Evolutionary conservation across 2,329 filamentous ascomycete genomes (phyloP).

Genomic region (Pestalotiopsis sp.): DNA sequence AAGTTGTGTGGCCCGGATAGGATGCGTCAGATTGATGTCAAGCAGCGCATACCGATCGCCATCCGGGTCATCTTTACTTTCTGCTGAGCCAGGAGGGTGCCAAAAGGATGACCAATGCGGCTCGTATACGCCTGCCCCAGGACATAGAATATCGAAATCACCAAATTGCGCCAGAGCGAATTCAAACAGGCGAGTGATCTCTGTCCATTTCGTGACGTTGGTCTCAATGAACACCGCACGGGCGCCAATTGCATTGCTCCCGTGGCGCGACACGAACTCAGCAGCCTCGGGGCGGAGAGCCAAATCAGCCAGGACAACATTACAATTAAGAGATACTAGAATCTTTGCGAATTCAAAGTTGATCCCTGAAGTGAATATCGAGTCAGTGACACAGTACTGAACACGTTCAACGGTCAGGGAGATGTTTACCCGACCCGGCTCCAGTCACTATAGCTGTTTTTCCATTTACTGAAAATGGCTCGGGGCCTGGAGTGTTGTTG

Average conservation of each 20-base stretch:
- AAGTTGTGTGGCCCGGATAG: constrained; percentile 42
- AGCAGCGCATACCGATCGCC: constrained; percentile 36
- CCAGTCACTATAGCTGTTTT: constrained; percentile 57
- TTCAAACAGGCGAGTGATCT: constrained; percentile 38
- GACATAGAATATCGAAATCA: constrained; percentile 44
- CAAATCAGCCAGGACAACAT: constrained; percentile 49
- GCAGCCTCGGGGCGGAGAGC: constrained; percentile 44
- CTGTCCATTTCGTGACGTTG: constrained; percentile 46
- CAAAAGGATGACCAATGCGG: constrained; percentile 46
- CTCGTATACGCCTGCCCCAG: constrained; percentile 50
- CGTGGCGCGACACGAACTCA: constrained; percentile 30
- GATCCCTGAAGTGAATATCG: constrained; percentile 34
- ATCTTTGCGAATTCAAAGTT: constrained; percentile 46
- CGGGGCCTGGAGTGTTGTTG: constrained; percentile 36
- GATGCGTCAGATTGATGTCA: constrained; percentile 45
- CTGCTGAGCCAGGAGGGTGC: constrained; percentile 40
- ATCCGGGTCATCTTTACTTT: constrained; percentile 33
- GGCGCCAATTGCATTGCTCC: constrained; percentile 18
- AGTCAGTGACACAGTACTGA: background rate
- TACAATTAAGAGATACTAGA: constrained; percentile 43
- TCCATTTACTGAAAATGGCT: constrained; percentile 31
- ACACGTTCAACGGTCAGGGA: background rate
- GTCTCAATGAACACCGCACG: constrained; percentile 45
- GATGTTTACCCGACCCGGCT: constrained; percentile 49
- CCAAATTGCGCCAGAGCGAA: constrained; percentile 38